Percentiles rank a stretch among this genome's conserved stretches.
phyloP scores from a whole-genome alignment of 2,329 filamentous ascomycete genomes.

The Mariannaea elegans region DNA sequence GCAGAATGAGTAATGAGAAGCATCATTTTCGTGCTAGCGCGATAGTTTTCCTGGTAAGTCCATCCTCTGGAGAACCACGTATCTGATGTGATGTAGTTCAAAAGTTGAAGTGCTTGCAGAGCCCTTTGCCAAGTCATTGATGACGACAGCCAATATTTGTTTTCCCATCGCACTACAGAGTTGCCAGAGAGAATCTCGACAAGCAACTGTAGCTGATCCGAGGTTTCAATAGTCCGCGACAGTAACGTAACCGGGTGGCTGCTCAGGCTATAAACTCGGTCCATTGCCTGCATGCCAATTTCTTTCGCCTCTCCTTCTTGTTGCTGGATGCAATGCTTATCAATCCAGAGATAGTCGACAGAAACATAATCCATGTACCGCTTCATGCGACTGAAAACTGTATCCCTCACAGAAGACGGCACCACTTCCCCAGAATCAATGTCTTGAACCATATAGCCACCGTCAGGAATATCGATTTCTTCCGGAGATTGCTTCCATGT shows the following conservation, averaged over 20 bases:
- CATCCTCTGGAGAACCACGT: conserved; percentile 6
- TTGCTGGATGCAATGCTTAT: conserved; percentile 1
- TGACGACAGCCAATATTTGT: not conserved
- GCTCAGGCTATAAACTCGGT: conserved; percentile 1
- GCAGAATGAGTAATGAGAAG: conserved; percentile 1
- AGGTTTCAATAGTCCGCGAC: not conserved
- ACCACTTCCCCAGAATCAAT: not conserved
- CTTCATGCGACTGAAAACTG: conserved; percentile 4
- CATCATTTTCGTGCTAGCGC: not conserved
- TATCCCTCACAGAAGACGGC: conserved; percentile 5
- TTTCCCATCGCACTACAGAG: too few species aligned
- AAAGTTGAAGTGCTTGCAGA: not conserved
- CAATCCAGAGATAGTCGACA: not conserved
- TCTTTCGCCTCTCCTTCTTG: not conserved
- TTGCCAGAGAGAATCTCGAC: not conserved
- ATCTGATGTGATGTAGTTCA: conserved; percentile 6
- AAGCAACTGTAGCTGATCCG: not conserved
- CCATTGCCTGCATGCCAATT: conserved; percentile 1
- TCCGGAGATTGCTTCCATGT: not conserved
- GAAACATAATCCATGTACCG: conserved; percentile 1
- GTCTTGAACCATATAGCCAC: not conserved
- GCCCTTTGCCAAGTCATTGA: not conserved
- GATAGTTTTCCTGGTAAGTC: conserved; percentile 14
- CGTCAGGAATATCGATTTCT: not conserved
- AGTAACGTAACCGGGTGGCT: not conserved